Conservation (phyloP, 2,329 filamentous ascomycete genomes). For the Blumeria hordei region DNA sequence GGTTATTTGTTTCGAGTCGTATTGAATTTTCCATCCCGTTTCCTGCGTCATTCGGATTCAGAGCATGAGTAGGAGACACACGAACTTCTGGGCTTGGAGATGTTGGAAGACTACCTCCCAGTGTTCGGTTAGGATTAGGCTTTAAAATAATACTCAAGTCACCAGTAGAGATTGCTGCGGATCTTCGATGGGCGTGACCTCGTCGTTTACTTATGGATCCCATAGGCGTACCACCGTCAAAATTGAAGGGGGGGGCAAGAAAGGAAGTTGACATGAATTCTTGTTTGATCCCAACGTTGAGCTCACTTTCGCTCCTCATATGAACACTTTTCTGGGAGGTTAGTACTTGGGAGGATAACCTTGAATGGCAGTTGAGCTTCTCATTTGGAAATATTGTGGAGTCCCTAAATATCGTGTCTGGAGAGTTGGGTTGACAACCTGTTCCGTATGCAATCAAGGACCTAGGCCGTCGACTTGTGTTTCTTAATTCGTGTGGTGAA, state of each 20-base stretch:
- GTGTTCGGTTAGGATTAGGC: conserved; percentile 7
- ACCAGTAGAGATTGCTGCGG: conserved; percentile 50
- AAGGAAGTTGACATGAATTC: conserved; percentile 28
- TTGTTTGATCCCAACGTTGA: conserved; percentile 25
- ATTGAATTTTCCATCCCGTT: not conserved
- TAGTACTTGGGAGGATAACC: conserved; percentile 10
- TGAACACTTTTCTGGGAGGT: conserved; percentile 25
- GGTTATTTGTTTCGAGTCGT: too few species aligned
- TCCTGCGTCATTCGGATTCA: not conserved
- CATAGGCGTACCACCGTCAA: conserved; percentile 26
- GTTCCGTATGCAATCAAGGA: not conserved
- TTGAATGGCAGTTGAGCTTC: not conserved
- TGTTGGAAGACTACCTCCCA: conserved; percentile 16
- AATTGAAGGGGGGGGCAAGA: conserved; percentile 41
- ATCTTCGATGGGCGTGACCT: conserved; percentile 60
- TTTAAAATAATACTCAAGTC: conserved; percentile 51
- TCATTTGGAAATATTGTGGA: not conserved
- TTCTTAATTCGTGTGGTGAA: not conserved
- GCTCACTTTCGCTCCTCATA: conserved; percentile 61
- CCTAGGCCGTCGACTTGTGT: not conserved
- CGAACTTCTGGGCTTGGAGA: conserved; percentile 19
- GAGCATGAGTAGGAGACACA: conserved; percentile 5
- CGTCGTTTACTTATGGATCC: conserved; percentile 25
- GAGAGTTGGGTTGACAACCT: too few species aligned
- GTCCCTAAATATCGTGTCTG: not conserved